A percentile compares a stretch with the other conserved stretches of the same genome.
Conservation (phyloP, 2,329 filamentous ascomycete genomes). For the Hypoxylon sp. region DNA sequence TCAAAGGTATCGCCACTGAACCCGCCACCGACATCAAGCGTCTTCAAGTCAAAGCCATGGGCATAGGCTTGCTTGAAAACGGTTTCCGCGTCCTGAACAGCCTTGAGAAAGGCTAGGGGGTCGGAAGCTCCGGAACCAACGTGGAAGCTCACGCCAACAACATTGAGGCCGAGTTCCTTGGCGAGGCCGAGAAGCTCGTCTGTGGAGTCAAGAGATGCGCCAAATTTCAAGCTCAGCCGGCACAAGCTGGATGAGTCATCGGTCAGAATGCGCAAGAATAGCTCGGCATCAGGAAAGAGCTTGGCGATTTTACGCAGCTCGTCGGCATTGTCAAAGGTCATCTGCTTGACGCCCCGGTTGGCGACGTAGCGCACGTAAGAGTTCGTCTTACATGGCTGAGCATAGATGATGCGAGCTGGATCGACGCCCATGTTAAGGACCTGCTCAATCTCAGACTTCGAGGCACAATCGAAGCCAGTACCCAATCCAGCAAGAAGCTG, state of each 20-base stretch:
- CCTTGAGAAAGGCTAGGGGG: slow-evolving; percentile 90
- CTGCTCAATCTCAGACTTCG: slow-evolving; percentile 96
- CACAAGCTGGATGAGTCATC: slow-evolving; percentile 96
- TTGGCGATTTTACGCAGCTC: slow-evolving; percentile 98
- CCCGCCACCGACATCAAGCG: slow-evolving; percentile 93
- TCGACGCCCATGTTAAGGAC: slow-evolving; percentile 86
- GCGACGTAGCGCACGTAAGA: slow-evolving; percentile 95
- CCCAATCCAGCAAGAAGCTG: slow-evolving; percentile 89
- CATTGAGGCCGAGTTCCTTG: slow-evolving; percentile 85
- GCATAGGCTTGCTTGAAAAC: slow-evolving; percentile 89
- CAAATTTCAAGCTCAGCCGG: slow-evolving; percentile 97
- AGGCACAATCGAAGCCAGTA: slow-evolving; percentile 97
- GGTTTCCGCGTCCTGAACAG: slow-evolving; percentile 87
- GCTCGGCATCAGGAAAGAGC: slow-evolving; percentile 88
- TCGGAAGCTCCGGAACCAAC: slow-evolving; percentile 97
- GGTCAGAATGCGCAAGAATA: slow-evolving; percentile 94
- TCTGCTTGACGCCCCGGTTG: slow-evolving; percentile 89
- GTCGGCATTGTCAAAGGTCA: slow-evolving; percentile 99
- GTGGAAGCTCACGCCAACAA: slow-evolving; percentile 97
- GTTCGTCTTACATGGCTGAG: slow-evolving; percentile 99
- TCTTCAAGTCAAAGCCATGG: slow-evolving; percentile 85
- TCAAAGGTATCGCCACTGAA: slow-evolving; percentile 95
- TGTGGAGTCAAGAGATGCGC: slow-evolving; percentile 87
- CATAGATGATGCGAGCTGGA: slow-evolving; percentile 95
- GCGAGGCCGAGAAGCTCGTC: slow-evolving; percentile 83